These are phyloP conservation scores for Penicillium sp. DNA, from an alignment of 2,329 filamentous ascomycete species.

Conservation along the genomic window DNA sequence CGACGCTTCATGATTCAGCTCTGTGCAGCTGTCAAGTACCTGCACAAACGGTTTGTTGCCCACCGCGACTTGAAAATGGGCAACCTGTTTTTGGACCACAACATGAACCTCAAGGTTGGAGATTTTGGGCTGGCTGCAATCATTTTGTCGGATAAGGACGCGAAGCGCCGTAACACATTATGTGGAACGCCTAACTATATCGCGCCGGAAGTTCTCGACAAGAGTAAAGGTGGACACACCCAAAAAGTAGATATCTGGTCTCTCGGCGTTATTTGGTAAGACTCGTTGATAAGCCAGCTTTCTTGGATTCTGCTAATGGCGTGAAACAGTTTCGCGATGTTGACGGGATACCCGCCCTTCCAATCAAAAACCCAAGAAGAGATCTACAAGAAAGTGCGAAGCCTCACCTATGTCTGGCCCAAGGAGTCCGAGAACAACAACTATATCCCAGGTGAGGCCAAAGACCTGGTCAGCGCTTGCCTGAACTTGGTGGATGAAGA, in stretches of 20 bases:
- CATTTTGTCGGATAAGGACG: slow-evolving; percentile 85
- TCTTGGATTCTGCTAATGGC: slow-evolving; percentile 16
- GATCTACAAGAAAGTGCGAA: slow-evolving; percentile 51
- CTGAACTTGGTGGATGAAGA: slow-evolving; percentile 50
- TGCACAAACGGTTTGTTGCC: slow-evolving; percentile 93
- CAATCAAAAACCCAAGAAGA: slow-evolving; percentile 67
- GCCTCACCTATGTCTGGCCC: slow-evolving; percentile 50
- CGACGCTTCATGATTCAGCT: slow-evolving; percentile 92
- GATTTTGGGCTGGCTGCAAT: slow-evolving; percentile 95
- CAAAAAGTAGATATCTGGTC: slow-evolving; percentile 99
- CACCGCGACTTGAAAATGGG: slow-evolving; percentile 97
- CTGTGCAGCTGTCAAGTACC: slow-evolving; percentile 94
- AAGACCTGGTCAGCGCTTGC: slow-evolving; percentile 48
- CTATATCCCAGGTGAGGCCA: slow-evolving; percentile 50
- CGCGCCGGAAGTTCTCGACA: slow-evolving; percentile 91
- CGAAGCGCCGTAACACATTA: slow-evolving; percentile 81
- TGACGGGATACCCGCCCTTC: slow-evolving; percentile 93
- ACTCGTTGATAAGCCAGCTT: not conserved
- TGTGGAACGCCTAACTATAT: slow-evolving; percentile 99
- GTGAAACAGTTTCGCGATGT: slow-evolving; percentile 75
- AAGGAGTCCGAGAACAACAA: slow-evolving; percentile 44
- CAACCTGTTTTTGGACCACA: slow-evolving; percentile 88
- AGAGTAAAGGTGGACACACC: slow-evolving; percentile 90
- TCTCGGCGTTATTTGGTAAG: slow-evolving; percentile 88
- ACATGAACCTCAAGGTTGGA: slow-evolving; percentile 97